phyloP scores from a whole-genome alignment of 106 monocot genomes.

The Xerophyta viscosa region DNA sequence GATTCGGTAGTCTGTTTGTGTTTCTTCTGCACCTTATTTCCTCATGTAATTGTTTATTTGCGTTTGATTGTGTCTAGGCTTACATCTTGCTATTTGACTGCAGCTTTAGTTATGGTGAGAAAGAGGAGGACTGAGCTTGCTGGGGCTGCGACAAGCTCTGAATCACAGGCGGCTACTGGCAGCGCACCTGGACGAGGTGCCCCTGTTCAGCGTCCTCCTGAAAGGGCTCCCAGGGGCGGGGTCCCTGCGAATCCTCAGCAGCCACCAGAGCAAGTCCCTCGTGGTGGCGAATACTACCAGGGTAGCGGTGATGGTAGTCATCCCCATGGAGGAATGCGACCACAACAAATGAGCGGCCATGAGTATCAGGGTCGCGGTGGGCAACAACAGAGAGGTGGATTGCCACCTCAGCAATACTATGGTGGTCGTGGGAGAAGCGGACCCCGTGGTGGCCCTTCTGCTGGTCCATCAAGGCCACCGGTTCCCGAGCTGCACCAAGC shows the following conservation, averaged over 20 bases:
- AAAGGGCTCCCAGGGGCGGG: slow-evolving; percentile 35
- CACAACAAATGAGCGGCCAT: slow-evolving; percentile 13
- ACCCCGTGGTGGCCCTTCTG: slow-evolving; percentile 26
- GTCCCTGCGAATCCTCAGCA: slow-evolving; percentile 22
- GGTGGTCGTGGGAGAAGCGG: slow-evolving; percentile 34
- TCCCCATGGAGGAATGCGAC: slow-evolving; percentile 19
- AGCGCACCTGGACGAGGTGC: slow-evolving; percentile 22
- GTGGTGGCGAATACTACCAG: slow-evolving; percentile 37
- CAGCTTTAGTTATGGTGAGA: slow-evolving; percentile 46
- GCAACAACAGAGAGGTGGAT: slow-evolving; percentile 35
- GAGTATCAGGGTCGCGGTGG: slow-evolving; percentile 43
- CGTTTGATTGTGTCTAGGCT: background rate
- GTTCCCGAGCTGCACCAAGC: slow-evolving; percentile 98
- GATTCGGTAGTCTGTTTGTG: too few relatives aligned
- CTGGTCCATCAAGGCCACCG: slow-evolving; percentile 43
- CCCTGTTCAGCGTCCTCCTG: slow-evolving; percentile 21
- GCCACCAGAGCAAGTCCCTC: slow-evolving; percentile 38
- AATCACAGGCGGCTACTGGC: slow-evolving; percentile 19
- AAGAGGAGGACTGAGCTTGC: slow-evolving; percentile 52
- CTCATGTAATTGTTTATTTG: too few relatives aligned
- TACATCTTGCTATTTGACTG: slow-evolving; percentile 2
- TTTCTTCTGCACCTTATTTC: too few relatives aligned
- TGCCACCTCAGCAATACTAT: slow-evolving; percentile 39
- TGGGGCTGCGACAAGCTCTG: slow-evolving; percentile 28
- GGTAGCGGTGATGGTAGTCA: slow-evolving; percentile 26